These are phyloP conservation scores for Acorus calamus DNA, from an alignment of 106 monocot species.

Conservation along the genomic window DNA sequence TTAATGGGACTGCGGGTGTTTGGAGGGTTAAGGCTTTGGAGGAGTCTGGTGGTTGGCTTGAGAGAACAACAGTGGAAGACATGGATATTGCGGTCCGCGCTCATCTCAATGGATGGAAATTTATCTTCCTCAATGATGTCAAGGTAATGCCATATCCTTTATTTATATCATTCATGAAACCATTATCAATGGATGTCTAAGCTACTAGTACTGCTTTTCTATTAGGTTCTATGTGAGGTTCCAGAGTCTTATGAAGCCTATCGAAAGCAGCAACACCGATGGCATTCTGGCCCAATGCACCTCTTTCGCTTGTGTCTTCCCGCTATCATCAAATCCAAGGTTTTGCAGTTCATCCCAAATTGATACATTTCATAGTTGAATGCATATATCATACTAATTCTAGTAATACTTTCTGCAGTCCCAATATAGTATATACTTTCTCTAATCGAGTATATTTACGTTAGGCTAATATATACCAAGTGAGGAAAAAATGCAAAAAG, in stretches of 20 bases:
- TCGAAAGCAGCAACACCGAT: constrained; percentile 43
- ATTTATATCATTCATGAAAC: neutral
- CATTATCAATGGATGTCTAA: constrained; percentile 4
- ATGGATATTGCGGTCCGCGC: constrained; percentile 74
- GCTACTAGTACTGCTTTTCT: neutral
- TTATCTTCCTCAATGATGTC: constrained; percentile 69
- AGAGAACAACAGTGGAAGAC: constrained; percentile 65
- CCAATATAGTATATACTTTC: too few species aligned
- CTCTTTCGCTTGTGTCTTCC: constrained; percentile 42
- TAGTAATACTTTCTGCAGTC: too few species aligned
- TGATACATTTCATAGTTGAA: too few species aligned
- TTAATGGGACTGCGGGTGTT: constrained; percentile 64
- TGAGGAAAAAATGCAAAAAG: too few species aligned
- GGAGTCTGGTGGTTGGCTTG: constrained; percentile 64
- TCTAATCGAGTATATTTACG: too few species aligned
- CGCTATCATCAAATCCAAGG: constrained; percentile 41
- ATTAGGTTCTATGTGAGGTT: constrained; percentile 23
- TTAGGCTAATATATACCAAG: too few species aligned
- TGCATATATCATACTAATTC: too few species aligned
- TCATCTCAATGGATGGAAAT: constrained; percentile 68
- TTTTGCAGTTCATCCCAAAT: neutral
- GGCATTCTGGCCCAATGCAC: constrained; percentile 62
- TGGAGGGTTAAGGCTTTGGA: constrained; percentile 66
- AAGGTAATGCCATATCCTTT: constrained; percentile 20
- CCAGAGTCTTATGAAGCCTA: constrained; percentile 42